These are phyloP conservation scores for Asterochloris sp. DNA, from an alignment of 139 green algal genomes.

Conservation along the genomic window DNA sequence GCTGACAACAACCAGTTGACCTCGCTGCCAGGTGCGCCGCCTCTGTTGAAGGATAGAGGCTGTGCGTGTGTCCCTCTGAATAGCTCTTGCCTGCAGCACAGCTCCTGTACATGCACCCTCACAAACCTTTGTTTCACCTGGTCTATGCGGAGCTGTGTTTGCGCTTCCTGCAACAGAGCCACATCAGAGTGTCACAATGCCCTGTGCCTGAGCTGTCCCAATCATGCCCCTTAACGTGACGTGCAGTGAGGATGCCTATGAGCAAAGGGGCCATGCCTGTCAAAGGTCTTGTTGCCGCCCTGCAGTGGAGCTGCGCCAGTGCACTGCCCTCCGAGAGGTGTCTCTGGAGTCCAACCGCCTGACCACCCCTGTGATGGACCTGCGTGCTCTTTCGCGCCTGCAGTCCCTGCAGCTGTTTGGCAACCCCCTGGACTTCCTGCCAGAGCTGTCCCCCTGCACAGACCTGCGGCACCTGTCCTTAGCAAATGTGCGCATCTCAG, in stretches of 20 bases:
- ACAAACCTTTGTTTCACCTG: neutral
- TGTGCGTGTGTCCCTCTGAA: no score
- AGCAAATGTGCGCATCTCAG: conserved; percentile 33
- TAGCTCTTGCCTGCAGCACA: neutral
- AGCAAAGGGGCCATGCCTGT: no score
- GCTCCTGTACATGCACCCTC: neutral
- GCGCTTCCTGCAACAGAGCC: no score
- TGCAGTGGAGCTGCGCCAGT: conserved; percentile 72
- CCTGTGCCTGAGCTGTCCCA: no score
- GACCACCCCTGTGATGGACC: conserved; percentile 66
- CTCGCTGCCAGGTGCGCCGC: conserved; percentile 60
- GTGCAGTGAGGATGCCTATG: no score
- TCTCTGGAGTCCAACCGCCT: conserved; percentile 86
- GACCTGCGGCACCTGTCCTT: conserved; percentile 69
- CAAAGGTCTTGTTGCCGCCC: neutral
- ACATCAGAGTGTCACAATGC: no score
- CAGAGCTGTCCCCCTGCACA: conserved; percentile 76
- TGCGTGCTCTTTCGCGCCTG: conserved; percentile 41
- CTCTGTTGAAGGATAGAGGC: neutral
- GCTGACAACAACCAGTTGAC: conserved; percentile 81
- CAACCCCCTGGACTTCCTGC: conserved; percentile 94
- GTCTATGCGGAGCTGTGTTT: no score
- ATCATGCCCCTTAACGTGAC: no score
- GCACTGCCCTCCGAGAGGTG: conserved; percentile 65
- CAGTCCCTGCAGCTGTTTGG: conserved; percentile 62